Conservation (phyloP, 306 rosid genomes). For the Quercus rubra region DNA sequence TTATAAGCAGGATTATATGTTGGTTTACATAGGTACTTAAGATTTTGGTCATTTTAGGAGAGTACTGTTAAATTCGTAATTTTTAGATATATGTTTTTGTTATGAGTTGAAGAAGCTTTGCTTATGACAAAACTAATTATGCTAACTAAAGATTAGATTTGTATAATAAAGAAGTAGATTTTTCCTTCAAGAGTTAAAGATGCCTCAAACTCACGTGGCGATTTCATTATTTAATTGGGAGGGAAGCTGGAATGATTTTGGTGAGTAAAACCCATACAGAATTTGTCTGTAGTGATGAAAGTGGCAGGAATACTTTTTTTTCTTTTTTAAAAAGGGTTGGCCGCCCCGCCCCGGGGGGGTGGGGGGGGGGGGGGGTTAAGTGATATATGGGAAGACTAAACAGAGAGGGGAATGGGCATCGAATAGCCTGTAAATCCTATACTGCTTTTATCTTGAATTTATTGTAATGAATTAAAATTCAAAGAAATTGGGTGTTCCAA, state of each 20-base stretch:
- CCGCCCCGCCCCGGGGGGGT: too few relatives aligned
- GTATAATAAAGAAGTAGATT: conserved; percentile 1
- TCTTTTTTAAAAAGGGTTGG: too few relatives aligned
- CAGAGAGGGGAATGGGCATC: neutral
- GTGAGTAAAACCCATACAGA: neutral
- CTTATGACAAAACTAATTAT: neutral
- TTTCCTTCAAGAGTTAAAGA: neutral
- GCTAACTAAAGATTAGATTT: neutral
- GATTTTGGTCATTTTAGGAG: conserved; percentile 4
- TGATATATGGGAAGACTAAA: neutral
- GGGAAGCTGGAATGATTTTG: neutral
- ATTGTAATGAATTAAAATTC: neutral
- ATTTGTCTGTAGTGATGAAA: neutral
- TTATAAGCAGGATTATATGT: neutral
- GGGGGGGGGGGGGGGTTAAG: too few relatives aligned
- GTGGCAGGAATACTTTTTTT: neutral
- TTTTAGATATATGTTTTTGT: neutral
- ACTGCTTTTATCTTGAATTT: neutral
- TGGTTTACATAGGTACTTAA: conserved; percentile 7
- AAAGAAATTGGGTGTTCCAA: neutral
- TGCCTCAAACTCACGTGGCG: too few relatives aligned
- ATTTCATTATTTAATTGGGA: neutral
- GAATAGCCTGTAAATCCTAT: neutral
- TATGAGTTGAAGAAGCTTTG: neutral
- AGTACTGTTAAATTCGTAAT: neutral